Percentiles rank a stretch among this genome's conserved stretches.
Conservation (phyloP, 768 basidiomycete genomes). For the Tulasnella sp. region DNA sequence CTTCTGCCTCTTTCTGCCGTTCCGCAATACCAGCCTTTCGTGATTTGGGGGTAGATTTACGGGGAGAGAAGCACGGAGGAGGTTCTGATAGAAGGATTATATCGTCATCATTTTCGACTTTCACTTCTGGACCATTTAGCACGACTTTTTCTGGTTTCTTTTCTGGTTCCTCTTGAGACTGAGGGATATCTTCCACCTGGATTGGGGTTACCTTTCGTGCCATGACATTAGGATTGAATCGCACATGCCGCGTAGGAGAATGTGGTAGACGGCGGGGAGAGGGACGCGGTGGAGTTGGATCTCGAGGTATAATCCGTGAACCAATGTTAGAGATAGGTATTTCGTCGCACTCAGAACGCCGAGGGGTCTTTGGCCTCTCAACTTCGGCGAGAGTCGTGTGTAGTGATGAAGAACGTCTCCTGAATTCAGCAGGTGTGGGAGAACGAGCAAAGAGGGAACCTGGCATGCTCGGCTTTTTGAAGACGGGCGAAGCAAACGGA, state of each 20-base stretch:
- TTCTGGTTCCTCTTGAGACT: not conserved
- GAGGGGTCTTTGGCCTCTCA: not conserved
- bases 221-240: slow-evolving; percentile 5
- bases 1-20: not conserved
- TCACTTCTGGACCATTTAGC: not conserved
- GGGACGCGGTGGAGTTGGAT: not conserved
- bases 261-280: not conserved
- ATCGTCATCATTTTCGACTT: slow-evolving; percentile 8
- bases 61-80: not conserved
- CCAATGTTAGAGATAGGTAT: not conserved
- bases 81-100: slow-evolving; percentile 5
- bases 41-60: not conserved
- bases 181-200: not conserved
- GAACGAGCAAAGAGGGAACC: slow-evolving; percentile 11
- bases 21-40: not conserved
- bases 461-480: slow-evolving; percentile 8
- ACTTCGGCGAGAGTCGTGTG: not conserved
- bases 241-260: not conserved
- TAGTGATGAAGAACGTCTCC: no score
- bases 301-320: not conserved
- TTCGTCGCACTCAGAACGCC: no score
- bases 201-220: not conserved
- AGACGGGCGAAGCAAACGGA: no score
- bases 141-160: not conserved
- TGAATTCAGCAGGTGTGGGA: slow-evolving; percentile 7